Conservation (phyloP, 768 basidiomycete species). For the Boletus rufocinnamomeus region DNA sequence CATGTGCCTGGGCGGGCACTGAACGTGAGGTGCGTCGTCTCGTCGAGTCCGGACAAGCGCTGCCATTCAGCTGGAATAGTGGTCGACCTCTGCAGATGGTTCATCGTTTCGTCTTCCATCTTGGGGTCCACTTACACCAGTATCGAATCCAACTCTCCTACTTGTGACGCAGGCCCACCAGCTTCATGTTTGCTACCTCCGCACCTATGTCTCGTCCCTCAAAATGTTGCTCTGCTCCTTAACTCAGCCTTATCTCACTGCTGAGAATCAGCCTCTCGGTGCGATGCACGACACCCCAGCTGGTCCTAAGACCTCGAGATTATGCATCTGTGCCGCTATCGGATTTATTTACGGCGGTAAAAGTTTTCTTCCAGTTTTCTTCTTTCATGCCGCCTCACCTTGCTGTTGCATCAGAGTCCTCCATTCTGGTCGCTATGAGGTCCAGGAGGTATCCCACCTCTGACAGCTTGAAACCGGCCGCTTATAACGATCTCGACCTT, state of each 20-base stretch:
- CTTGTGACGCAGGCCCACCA: constrained; percentile 66
- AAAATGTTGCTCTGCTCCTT: constrained; percentile 54
- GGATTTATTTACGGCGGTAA: constrained; percentile 62
- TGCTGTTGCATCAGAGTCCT: constrained; percentile 43
- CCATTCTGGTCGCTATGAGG: constrained; percentile 64
- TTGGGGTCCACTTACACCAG: constrained; percentile 56
- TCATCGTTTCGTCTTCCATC: constrained; percentile 55
- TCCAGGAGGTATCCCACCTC: constrained; percentile 50
- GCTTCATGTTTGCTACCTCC: constrained; percentile 55
- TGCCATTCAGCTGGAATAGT: constrained; percentile 42
- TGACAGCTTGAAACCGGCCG: constrained; percentile 28
- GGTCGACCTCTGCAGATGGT: constrained; percentile 49
- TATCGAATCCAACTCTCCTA: constrained; percentile 56
- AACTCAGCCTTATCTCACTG: constrained; percentile 39
- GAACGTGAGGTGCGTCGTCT: constrained; percentile 56
- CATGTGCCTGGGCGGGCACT: constrained; percentile 60
- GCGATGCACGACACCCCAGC: constrained; percentile 32
- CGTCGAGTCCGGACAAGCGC: background rate
- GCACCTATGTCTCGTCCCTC: constrained; percentile 44
- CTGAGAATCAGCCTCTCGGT: constrained; percentile 37
- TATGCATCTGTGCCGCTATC: constrained; percentile 61
- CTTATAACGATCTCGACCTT: constrained; percentile 47
- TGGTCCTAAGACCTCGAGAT: constrained; percentile 41
- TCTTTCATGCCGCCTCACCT: background rate
- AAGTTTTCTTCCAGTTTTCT: background rate